Evolutionary conservation across 2,329 filamentous ascomycete species (phyloP).

Genomic region (Arthrobotrys sinensis): DNA sequence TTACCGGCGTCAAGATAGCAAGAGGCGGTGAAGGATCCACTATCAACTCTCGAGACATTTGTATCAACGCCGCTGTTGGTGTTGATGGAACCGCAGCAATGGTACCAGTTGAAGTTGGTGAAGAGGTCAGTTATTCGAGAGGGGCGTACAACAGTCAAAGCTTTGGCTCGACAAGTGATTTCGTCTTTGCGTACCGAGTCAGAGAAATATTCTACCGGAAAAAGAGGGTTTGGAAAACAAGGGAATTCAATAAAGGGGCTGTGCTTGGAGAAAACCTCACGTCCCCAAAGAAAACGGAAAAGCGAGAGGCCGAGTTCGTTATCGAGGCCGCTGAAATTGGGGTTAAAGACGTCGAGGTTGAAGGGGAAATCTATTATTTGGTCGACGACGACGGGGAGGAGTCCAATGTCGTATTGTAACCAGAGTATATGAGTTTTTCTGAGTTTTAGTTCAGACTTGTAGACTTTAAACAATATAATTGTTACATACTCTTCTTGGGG

Average conservation of each 20-base stretch:
- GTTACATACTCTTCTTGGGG: too few species aligned
- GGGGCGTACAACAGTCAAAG: not conserved
- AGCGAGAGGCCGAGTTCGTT: not conserved
- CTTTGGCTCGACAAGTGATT: slow-evolving; percentile 8
- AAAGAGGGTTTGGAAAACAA: slow-evolving; percentile 15
- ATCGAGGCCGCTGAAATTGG: slow-evolving; percentile 13
- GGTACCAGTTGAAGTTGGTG: not conserved
- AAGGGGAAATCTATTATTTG: not conserved
- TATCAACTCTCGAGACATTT: not conserved
- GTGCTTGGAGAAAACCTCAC: not conserved
- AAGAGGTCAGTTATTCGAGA: not conserved
- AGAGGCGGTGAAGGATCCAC: not conserved
- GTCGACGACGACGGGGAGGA: slow-evolving; percentile 5
- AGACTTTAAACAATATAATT: not conserved
- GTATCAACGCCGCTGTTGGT: not conserved
- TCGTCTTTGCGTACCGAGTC: slow-evolving; percentile 16
- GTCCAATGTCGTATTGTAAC: not conserved
- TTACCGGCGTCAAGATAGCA: slow-evolving; percentile 27
- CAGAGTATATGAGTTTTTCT: not conserved
- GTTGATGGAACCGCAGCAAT: slow-evolving; percentile 3
- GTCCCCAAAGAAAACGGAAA: not conserved
- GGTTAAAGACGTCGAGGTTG: not conserved
- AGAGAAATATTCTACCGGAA: slow-evolving; percentile 12
- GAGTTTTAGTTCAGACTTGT: not conserved
- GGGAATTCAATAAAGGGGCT: slow-evolving; percentile 16